Base-by-base conservation (phyloP, 2,329 filamentous ascomycete species). In the Ophiosphaerella narmari region DNA sequence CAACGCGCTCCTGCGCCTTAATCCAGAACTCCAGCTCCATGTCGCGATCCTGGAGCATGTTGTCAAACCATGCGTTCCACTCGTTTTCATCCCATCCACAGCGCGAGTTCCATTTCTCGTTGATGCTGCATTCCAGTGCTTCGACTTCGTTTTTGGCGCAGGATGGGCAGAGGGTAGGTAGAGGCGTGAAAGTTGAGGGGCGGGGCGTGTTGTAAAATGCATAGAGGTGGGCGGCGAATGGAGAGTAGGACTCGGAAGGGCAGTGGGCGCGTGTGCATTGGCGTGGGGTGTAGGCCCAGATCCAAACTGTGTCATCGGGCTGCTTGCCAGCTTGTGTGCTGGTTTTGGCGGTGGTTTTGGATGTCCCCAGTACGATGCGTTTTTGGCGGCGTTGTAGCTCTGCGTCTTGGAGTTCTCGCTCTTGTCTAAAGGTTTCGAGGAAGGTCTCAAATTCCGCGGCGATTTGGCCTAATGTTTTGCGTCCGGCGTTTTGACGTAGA, bases 401-500 rank as follows among this genome's bases (percentile, higher is more conserved):
- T 7, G 44, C 49, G 16, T 59, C 53, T 46, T 50, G 49, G 16
- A 36, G 4, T 47, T 50, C 24, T 13, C 58, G 50, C 4, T 61
- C 57, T 5, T 59, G 47, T 7, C 57, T 42, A n/a, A 64, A 59
- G 2, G 41, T 23, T 5, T 58, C 41, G 24, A 65, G 44, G 24
- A 56, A 66, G 6, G 46, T 39, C 9, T 70, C 67, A 32, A 70
- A 70, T 31, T 71, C 68, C 1, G 52, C 52, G 5, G 63, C 65
- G 5, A 72, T 59, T 8, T 46, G 33, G 8, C 63, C 60, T 7
- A 72, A 63, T 3, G 66, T 70, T 44, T 66, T 67, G 26, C 68
- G 65, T 11, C 67, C 66, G 5, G 67, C 67, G n/a, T 63, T 66
- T 43, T 72, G 68, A 13, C 68, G 58, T 52, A 69, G 59, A 7